phyloP scores from a whole-genome alignment of 2,329 filamentous ascomycete species.

The Fusarium sp. region DNA sequence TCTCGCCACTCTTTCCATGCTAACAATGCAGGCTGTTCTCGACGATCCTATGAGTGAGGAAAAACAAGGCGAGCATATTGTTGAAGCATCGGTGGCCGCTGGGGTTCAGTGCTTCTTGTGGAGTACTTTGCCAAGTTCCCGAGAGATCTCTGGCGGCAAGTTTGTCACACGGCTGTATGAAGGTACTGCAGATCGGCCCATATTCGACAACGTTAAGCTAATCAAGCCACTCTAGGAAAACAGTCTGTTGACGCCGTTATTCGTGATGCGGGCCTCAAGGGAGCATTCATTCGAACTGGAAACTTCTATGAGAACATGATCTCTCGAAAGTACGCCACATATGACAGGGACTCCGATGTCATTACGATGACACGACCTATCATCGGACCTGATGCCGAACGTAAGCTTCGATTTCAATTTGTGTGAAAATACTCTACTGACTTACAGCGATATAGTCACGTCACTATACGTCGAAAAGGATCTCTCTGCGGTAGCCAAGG shows the following conservation, averaged over 20 bases:
- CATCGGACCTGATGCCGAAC: constrained; percentile 31
- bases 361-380: constrained; percentile 37
- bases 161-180: constrained; percentile 34
- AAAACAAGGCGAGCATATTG: constrained; percentile 33
- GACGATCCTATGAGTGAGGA: constrained; percentile 37
- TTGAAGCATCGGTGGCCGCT: constrained; percentile 28
- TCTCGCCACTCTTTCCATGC: too few species aligned
- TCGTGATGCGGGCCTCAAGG: constrained; percentile 30
- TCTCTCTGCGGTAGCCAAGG: constrained; percentile 22
- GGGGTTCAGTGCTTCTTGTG: constrained; percentile 31
- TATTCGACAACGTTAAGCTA: too few species aligned
- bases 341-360: constrained; percentile 20
- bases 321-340: constrained; percentile 30
- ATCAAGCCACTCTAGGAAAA: constrained; percentile 2
- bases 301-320: constrained; percentile 39
- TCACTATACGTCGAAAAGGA: constrained; percentile 37
- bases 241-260: constrained; percentile 34
- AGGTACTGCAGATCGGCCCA: background rate
- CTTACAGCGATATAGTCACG: constrained; percentile 5
- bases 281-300: constrained; percentile 28
- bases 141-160: constrained; percentile 32
- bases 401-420: background rate
- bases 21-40: constrained; percentile 18
- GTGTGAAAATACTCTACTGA: background rate
- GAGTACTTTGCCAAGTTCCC: constrained; percentile 33